phyloP scores from a whole-genome alignment of 257 asterid species.

The Solanum chilense region DNA sequence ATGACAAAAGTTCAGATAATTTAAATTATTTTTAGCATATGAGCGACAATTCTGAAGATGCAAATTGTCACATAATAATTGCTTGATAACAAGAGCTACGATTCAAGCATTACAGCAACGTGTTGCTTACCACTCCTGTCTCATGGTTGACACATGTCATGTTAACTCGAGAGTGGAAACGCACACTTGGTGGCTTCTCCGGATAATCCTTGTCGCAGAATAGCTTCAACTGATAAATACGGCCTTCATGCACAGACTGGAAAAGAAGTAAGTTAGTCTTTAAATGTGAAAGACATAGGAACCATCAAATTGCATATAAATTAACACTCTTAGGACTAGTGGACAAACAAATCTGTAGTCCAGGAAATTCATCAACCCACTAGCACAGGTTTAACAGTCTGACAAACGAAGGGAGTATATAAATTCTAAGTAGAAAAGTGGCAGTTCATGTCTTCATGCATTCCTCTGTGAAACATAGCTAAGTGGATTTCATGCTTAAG shows the following conservation, averaged over 20 bases:
- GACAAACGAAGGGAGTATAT: background rate
- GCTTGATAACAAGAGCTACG: background rate
- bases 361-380: background rate
- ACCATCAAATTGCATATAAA: background rate
- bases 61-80: background rate
- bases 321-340: background rate
- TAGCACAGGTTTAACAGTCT: background rate
- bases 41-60: background rate
- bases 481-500: background rate
- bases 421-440: background rate
- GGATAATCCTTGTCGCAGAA: conserved; percentile 94
- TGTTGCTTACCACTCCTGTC: conserved; percentile 50
- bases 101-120: background rate
- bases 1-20: background rate
- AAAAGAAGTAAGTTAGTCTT: background rate
- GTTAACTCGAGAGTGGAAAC: conserved; percentile 79
- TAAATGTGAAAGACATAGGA: background rate
- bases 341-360: background rate
- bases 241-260: conserved; percentile 88
- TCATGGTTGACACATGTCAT: conserved; percentile 76
- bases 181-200: conserved; percentile 85
- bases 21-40: background rate
- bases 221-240: conserved; percentile 78
- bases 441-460: background rate
- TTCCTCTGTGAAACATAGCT: background rate